These are phyloP conservation scores for Helotiales sp. DNA, from an alignment of 2,329 filamentous ascomycete species.

Conservation along the genomic window DNA sequence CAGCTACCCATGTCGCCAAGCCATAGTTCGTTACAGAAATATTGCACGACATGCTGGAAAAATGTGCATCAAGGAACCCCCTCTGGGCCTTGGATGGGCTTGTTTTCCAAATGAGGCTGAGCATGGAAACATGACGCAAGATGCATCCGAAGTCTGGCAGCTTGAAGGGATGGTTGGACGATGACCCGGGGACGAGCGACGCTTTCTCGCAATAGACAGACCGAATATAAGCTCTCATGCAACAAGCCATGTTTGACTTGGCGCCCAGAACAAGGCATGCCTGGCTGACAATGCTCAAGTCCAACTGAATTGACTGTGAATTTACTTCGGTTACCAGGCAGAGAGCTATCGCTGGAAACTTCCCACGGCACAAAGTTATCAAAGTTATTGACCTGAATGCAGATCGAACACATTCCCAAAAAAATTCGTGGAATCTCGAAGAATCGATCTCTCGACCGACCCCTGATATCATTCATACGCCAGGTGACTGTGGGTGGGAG, in stretches of 20 bases:
- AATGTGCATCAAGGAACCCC: background rate
- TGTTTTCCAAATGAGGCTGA: conserved; percentile 14
- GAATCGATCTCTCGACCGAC: no score
- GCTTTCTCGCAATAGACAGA: background rate
- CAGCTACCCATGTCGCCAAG: background rate
- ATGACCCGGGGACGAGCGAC: background rate
- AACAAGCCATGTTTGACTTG: conserved; percentile 5
- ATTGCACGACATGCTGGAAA: background rate
- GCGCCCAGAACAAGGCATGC: background rate
- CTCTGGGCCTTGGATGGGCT: background rate
- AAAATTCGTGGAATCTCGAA: background rate
- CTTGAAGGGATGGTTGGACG: background rate
- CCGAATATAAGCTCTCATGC: background rate
- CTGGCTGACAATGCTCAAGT: no score
- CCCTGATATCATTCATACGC: background rate
- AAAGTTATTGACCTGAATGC: background rate
- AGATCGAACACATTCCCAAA: background rate
- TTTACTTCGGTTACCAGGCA: background rate
- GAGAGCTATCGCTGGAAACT: background rate
- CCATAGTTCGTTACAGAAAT: background rate
- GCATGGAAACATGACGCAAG: conserved; percentile 19
- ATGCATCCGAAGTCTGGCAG: conserved; percentile 9
- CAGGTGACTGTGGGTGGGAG: background rate
- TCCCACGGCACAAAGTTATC: background rate
- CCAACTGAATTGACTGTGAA: no score